Percentiles rank a stretch among this genome's conserved stretches.
Conservation (phyloP, 1,139 yeast genomes). For the Blastobotrys persicus region DNA sequence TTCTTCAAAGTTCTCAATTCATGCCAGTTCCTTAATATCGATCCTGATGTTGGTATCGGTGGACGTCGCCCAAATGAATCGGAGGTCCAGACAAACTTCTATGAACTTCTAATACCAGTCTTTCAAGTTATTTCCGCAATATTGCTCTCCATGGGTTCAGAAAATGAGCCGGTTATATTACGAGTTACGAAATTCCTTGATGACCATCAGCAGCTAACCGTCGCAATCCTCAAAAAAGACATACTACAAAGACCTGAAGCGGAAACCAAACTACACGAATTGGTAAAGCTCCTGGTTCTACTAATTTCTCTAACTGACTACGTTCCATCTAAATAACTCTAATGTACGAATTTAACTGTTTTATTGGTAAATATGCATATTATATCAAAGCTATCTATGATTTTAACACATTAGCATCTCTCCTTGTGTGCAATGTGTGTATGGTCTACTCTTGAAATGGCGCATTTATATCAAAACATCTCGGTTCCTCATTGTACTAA, state of each 20-base stretch:
- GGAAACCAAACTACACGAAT: conserved; percentile 24
- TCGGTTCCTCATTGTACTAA: too few species aligned
- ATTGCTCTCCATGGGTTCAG: conserved; percentile 74
- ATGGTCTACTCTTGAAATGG: conserved; percentile 7
- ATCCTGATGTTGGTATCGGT: conserved; percentile 72
- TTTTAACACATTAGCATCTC: too few species aligned
- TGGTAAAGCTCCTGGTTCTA: conserved; percentile 57
- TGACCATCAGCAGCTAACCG: conserved; percentile 55
- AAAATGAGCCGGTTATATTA: conserved; percentile 60
- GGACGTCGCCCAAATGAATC: conserved; percentile 3
- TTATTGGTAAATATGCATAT: too few species aligned
- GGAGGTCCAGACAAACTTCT: conserved; percentile 34
- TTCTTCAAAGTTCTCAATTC: conserved; percentile 57
- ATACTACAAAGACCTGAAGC: conserved; percentile 31
- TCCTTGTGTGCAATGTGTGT: too few species aligned
- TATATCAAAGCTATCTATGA: too few species aligned
- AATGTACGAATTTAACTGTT: not conserved
- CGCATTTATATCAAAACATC: too few species aligned
- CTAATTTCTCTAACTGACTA: conserved; percentile 52
- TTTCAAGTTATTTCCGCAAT: conserved; percentile 72
- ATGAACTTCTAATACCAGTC: conserved; percentile 71
- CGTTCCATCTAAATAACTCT: conserved; percentile 8
- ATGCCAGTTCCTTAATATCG: conserved; percentile 59
- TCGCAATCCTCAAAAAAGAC: conserved; percentile 71
- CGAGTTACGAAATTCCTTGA: conserved; percentile 54